These are phyloP conservation scores for bread wheat (Triticum aestivum) DNA, from an alignment of 176 grass and related monocot species.

Conservation along the genomic window DNA sequence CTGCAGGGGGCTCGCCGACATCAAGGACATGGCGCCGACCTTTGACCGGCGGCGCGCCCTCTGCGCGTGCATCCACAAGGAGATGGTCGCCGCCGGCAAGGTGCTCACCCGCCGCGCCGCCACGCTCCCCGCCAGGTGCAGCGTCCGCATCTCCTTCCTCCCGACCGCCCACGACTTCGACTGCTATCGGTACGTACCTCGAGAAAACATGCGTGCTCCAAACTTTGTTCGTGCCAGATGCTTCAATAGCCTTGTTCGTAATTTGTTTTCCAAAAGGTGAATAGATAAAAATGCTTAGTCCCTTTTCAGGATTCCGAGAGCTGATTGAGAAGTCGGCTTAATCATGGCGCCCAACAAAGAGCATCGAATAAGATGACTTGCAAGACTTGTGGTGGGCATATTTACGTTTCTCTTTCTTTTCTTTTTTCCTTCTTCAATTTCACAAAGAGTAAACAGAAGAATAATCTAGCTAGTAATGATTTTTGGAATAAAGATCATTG, in stretches of 20 bases:
- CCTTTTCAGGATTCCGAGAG: background rate
- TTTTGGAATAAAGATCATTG: background rate
- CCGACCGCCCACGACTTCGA: background rate
- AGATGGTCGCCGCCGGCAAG: background rate
- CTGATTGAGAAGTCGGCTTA: background rate
- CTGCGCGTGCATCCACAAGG: constrained; percentile 13
- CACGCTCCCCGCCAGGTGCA: background rate
- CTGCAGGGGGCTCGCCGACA: background rate
- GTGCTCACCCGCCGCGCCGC: background rate
- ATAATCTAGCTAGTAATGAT: background rate
- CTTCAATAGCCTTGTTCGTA: background rate
- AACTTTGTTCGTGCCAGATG: background rate
- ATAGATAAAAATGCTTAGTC: background rate
- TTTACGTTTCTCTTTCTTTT: background rate
- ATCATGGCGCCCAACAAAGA: background rate
- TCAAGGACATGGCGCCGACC: background rate
- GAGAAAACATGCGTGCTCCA: background rate
- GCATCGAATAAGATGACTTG: background rate
- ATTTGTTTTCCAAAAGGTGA: background rate
- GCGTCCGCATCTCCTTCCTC: background rate
- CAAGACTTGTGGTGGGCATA: background rate
- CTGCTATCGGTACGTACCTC: background rate
- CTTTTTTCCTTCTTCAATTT: background rate
- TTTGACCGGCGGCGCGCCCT: background rate
- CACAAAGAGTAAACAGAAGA: background rate